Percentiles rank a stretch among this genome's conserved stretches.
Conservation (phyloP, 495 filamentous ascomycete genomes). For the Aspergillus wentii region DNA sequence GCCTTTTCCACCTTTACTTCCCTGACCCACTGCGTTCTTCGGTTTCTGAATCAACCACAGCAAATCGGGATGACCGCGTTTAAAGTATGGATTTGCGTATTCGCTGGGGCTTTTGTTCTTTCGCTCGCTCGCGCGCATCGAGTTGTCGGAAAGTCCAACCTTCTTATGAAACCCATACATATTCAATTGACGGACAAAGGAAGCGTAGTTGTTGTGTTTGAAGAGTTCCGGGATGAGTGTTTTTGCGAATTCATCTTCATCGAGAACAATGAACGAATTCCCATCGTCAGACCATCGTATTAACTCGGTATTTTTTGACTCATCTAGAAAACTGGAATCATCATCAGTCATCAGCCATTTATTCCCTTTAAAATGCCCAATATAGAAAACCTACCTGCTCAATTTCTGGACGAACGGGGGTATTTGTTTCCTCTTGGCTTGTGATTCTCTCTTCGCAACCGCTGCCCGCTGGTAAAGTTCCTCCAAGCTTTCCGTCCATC, state of each 20-base stretch:
- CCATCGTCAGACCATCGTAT: slow-evolving; percentile 97
- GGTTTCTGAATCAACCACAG: slow-evolving; percentile 98
- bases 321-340: slow-evolving; percentile 75
- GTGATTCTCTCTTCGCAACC: slow-evolving; percentile 75
- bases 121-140: slow-evolving; percentile 92
- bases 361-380: not conserved
- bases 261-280: slow-evolving; percentile 92
- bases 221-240: slow-evolving; percentile 94
- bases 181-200: slow-evolving; percentile 95
- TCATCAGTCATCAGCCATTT: slow-evolving; percentile 16
- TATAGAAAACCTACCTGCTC: slow-evolving; percentile 67
- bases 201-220: slow-evolving; percentile 99
- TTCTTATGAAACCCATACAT: slow-evolving; percentile 99
- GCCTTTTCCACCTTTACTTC: slow-evolving; percentile 44
- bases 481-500: slow-evolving; percentile 64
- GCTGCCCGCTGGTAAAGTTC: slow-evolving; percentile 70
- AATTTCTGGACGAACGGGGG: slow-evolving; percentile 98
- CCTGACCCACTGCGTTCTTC: slow-evolving; percentile 55
- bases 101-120: slow-evolving; percentile 98
- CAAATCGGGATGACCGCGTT: slow-evolving; percentile 84
- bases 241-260: slow-evolving; percentile 99
- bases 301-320: slow-evolving; percentile 83
- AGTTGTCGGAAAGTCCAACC: slow-evolving; percentile 94
- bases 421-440: slow-evolving; percentile 86
- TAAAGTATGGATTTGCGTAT: slow-evolving; percentile 95